These are phyloP conservation scores for Aphanomyces cochlioides DNA, from an alignment of 352 stramenopile genomes.

Conservation along the genomic window DNA sequence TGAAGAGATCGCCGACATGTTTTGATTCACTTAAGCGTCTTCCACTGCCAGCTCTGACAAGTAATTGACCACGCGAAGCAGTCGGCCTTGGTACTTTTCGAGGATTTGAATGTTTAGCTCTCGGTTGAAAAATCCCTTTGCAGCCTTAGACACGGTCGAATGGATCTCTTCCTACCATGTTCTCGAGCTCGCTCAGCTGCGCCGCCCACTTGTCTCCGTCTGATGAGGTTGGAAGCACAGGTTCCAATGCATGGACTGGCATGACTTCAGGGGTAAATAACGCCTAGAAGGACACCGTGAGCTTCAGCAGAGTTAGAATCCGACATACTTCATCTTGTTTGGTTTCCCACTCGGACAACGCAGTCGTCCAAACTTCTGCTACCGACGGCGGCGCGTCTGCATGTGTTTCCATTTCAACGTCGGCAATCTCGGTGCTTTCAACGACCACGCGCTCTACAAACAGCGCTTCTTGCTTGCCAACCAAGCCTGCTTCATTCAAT, in stretches of 20 bases:
- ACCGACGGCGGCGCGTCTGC: not conserved
- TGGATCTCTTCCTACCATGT: constrained; percentile 37
- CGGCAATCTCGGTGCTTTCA: constrained; percentile 34
- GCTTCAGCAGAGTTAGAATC: not conserved
- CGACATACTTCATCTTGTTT: constrained; percentile 45
- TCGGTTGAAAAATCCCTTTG: constrained; percentile 56
- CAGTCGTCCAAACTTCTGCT: constrained; percentile 40
- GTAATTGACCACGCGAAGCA: constrained; percentile 81
- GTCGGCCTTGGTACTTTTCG: constrained; percentile 72
- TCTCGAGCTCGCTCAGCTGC: constrained; percentile 57
- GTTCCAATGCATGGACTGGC: constrained; percentile 70
- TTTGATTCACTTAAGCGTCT: constrained; percentile 17
- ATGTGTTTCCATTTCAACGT: not conserved
- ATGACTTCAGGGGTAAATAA: constrained; percentile 40
- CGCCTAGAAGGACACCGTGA: constrained; percentile 23
- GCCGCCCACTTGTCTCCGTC: constrained; percentile 59
- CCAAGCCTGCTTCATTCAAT: constrained; percentile 52
- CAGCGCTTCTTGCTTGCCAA: constrained; percentile 56
- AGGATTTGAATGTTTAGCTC: constrained; percentile 64
- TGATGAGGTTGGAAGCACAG: constrained; percentile 41
- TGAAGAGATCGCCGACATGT: constrained; percentile 27
- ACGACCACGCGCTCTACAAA: constrained; percentile 46
- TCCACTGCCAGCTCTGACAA: constrained; percentile 52
- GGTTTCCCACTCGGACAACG: constrained; percentile 44
- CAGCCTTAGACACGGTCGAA: not conserved